These are phyloP conservation scores for Polygonum maritimum DNA, from an alignment of 148 eudicot genomes.

Conservation along the genomic window DNA sequence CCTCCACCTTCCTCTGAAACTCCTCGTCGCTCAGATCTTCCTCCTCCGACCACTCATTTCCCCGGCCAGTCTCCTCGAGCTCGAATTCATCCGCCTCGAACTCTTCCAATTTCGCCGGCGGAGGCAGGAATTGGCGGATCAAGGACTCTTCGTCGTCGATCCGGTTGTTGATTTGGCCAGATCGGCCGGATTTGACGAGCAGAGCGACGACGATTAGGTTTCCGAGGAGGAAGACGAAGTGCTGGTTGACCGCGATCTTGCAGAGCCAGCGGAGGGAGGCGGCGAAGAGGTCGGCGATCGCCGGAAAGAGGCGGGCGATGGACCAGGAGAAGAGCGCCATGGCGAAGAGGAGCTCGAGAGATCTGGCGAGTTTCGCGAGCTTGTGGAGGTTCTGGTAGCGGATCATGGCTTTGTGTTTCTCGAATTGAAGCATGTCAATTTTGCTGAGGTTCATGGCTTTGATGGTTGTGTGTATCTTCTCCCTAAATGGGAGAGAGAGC, in stretches of 20 bases:
- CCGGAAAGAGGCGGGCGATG: slow-evolving; percentile 19
- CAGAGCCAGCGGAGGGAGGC: slow-evolving; percentile 14
- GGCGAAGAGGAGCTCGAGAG: slow-evolving; percentile 23
- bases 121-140: not conserved
- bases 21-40: slow-evolving; percentile 60
- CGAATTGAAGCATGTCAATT: slow-evolving; percentile 23
- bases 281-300: slow-evolving; percentile 12
- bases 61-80: slow-evolving; percentile 17
- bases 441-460: slow-evolving; percentile 19
- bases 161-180: not conserved
- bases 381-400: slow-evolving; percentile 20
- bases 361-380: slow-evolving; percentile 15
- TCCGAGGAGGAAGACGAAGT: slow-evolving; percentile 43
- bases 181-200: slow-evolving; percentile 6
- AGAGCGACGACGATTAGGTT: slow-evolving; percentile 40
- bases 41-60: slow-evolving; percentile 12
- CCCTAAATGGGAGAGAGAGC: not conserved
- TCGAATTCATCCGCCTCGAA: not conserved
- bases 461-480: not conserved
- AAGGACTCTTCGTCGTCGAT: not conserved
- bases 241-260: slow-evolving; percentile 26
- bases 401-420: slow-evolving; percentile 32
- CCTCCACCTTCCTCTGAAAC: slow-evolving; percentile 47
- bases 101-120: not conserved
- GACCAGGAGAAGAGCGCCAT: slow-evolving; percentile 18